Evolutionary conservation across 2,329 filamentous ascomycete genomes (phyloP).

Genomic region (Drechslera avenae): DNA sequence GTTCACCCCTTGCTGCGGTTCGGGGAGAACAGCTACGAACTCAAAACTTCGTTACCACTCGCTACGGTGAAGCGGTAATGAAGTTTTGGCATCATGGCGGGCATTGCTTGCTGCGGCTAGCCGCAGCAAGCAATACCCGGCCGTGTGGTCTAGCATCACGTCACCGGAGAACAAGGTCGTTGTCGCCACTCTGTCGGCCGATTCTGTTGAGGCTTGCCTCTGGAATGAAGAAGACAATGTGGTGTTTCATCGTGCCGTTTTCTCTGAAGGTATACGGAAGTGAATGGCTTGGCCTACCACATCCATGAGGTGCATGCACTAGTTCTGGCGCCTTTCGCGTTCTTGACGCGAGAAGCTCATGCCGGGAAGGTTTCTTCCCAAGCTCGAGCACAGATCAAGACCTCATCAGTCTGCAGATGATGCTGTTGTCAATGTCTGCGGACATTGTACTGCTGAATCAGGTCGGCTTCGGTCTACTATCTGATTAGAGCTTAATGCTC

Average conservation of each 20-base stretch:
- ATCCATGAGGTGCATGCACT: neutral
- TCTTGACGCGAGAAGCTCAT: slow-evolving; percentile 1
- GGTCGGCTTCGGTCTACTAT: no score
- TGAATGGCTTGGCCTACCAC: neutral
- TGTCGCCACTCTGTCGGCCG: neutral
- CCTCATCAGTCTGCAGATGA: slow-evolving; percentile 19
- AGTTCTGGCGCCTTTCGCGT: slow-evolving; percentile 5
- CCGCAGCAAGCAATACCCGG: neutral
- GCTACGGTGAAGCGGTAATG: no score
- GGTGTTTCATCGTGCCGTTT: neutral
- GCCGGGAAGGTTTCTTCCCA: neutral
- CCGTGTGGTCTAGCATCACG: no score
- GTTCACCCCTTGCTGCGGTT: no score
- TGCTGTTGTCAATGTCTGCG: neutral
- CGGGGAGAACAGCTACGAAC: no score
- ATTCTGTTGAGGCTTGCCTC: neutral
- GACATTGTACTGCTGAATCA: no score
- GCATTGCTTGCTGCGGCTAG: no score
- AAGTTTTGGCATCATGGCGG: no score
- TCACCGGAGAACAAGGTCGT: neutral
- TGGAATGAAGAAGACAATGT: neutral
- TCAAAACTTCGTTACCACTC: no score
- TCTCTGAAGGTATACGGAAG: neutral
- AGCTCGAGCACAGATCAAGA: slow-evolving; percentile 17
- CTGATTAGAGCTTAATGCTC: no score